phyloP scores from a whole-genome alignment of 352 stramenopile genomes.

The Phytophthora meadii region DNA sequence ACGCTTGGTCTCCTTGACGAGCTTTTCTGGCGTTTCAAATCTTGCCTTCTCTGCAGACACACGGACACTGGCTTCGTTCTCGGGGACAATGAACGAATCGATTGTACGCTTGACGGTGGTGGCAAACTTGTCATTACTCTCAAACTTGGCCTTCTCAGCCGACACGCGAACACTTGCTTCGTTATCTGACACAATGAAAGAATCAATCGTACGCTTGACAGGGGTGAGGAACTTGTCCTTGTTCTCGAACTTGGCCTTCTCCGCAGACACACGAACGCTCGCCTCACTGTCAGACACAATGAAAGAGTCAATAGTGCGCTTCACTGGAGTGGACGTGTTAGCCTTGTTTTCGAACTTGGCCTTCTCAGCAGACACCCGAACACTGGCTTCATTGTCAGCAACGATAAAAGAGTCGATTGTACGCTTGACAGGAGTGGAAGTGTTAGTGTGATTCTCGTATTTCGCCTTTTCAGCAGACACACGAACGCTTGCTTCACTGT shows the following conservation, averaged over 20 bases:
- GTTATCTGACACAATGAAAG: slow-evolving; percentile 21
- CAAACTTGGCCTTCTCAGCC: slow-evolving; percentile 26
- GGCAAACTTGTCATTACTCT: slow-evolving; percentile 38
- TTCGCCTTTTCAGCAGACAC: slow-evolving; percentile 42
- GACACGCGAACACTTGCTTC: slow-evolving; percentile 33
- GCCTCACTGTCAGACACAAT: slow-evolving; percentile 27
- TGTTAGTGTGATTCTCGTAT: slow-evolving; percentile 34
- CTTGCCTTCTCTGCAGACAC: slow-evolving; percentile 29
- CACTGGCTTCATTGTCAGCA: slow-evolving; percentile 29
- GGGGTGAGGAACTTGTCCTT: slow-evolving; percentile 11
- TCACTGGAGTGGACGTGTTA: slow-evolving; percentile 7
- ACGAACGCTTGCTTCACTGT: slow-evolving; percentile 39
- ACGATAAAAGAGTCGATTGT: slow-evolving; percentile 45
- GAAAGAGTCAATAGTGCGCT: slow-evolving; percentile 36
- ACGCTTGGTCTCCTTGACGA: slow-evolving; percentile 22
- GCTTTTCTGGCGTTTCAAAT: slow-evolving; percentile 53
- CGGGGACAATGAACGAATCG: slow-evolving; percentile 22
- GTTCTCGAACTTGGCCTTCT: slow-evolving; percentile 41
- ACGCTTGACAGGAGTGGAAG: slow-evolving; percentile 26
- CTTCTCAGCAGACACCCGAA: slow-evolving; percentile 40
- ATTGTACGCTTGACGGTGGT: slow-evolving; percentile 22
- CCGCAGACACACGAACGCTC: slow-evolving; percentile 33
- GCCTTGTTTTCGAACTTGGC: slow-evolving; percentile 34
- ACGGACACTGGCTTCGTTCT: slow-evolving; percentile 20
- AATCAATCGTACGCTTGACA: slow-evolving; percentile 30